Percentiles rank a stretch among this genome's conserved stretches.
These are phyloP conservation scores for Coniochaeta sp. DNA, from an alignment of 2,329 filamentous ascomycete species.

Conservation along the genomic window DNA sequence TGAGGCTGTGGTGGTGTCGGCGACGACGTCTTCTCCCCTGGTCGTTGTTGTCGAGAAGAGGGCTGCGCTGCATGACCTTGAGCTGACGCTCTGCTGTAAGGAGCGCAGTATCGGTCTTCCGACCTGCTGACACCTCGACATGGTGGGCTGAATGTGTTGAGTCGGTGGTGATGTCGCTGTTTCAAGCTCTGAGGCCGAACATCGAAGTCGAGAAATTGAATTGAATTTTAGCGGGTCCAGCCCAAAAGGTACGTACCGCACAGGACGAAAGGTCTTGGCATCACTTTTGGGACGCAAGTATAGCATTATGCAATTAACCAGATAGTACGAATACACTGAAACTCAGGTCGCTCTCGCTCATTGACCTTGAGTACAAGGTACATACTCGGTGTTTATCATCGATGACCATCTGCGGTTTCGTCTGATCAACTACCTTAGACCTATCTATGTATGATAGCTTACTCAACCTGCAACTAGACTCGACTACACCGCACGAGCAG, in stretches of 20 bases:
- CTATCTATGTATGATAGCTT: too few species aligned
- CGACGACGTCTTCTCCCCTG: constrained; percentile 26
- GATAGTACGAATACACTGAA: too few species aligned
- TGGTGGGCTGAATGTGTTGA: constrained; percentile 23
- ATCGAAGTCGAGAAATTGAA: constrained; percentile 3
- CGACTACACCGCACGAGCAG: constrained; percentile 17
- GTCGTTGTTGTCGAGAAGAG: constrained; percentile 27
- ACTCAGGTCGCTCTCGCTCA: too few species aligned
- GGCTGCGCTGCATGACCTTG: constrained; percentile 13
- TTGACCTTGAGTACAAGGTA: too few species aligned
- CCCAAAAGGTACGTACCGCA: neutral
- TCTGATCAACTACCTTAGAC: too few species aligned
- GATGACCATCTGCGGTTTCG: too few species aligned
- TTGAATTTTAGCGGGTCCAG: constrained; percentile 4
- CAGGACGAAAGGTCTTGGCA: too few species aligned
- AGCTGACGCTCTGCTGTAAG: constrained; percentile 32
- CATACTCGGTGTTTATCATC: too few species aligned
- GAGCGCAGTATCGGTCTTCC: constrained; percentile 49
- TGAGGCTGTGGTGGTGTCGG: constrained; percentile 16
- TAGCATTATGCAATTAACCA: too few species aligned
- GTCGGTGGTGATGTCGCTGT: constrained; percentile 7
- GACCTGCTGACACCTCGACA: constrained; percentile 56
- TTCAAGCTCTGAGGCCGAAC: constrained; percentile 3
- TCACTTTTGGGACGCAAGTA: too few species aligned
- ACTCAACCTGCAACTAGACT: too few species aligned